Percentiles rank a stretch among this genome's conserved stretches.
These are phyloP conservation scores for Colletotrichum kahawae DNA, from an alignment of 2,329 filamentous ascomycete genomes.

Conservation along the genomic window DNA sequence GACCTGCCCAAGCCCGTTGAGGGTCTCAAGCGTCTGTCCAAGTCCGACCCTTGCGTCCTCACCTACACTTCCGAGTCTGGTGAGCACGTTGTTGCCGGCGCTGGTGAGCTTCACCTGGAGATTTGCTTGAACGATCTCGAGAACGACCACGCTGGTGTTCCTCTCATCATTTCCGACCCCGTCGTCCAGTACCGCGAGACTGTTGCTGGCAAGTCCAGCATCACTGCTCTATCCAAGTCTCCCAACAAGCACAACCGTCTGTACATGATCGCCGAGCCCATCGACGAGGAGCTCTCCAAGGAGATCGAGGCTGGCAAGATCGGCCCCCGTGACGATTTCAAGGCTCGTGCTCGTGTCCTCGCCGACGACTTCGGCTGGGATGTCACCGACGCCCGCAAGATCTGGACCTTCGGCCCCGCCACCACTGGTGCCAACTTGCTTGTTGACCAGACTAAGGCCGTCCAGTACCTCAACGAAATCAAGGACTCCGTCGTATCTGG, in stretches of 20 bases:
- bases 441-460: conserved; percentile 99
- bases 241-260: conserved; percentile 99
- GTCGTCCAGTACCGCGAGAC: conserved; percentile 99
- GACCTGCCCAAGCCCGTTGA: conserved; percentile 99
- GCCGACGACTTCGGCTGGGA: conserved; percentile 99
- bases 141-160: conserved; percentile 98
- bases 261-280: conserved; percentile 90
- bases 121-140: conserved; percentile 99
- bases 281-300: conserved; percentile 88
- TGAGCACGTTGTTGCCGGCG: conserved; percentile 99
- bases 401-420: conserved; percentile 99
- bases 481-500: conserved; percentile 99
- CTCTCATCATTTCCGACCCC: conserved; percentile 96
- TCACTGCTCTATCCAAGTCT: conserved; percentile 97
- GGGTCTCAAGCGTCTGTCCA: conserved; percentile 99
- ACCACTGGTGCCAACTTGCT: conserved; percentile 97
- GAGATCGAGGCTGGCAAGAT: conserved; percentile 95
- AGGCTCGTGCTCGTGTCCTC: conserved; percentile 93
- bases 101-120: conserved; percentile 98
- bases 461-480: conserved; percentile 99
- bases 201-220: conserved; percentile 82
- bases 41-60: conserved; percentile 98
- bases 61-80: conserved; percentile 88
- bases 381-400: conserved; percentile 99
- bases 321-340: conserved; percentile 96